phyloP scores from a whole-genome alignment of 106 monocot genomes.

The Iris macrosiphon region DNA sequence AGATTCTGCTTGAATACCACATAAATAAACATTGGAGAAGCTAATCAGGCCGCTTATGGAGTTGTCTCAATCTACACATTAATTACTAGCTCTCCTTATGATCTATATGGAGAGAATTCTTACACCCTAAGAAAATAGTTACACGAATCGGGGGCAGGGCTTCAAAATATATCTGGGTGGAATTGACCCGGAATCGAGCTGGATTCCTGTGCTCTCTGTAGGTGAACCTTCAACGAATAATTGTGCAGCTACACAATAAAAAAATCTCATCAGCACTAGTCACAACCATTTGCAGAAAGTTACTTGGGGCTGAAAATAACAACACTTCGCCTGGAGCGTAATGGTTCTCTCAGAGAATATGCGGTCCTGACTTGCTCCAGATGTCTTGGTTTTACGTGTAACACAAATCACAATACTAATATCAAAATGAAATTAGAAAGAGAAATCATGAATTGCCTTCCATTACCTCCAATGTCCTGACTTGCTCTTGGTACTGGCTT shows the following conservation, averaged over 20 bases:
- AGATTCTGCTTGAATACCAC: too few relatives aligned
- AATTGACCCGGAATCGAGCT: conserved; percentile 22
- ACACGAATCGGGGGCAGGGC: neutral
- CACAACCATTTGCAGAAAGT: neutral
- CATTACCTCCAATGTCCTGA: conserved; percentile 46
- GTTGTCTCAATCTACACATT: neutral
- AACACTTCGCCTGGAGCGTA: too few relatives aligned
- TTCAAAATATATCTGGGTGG: conserved; percentile 29
- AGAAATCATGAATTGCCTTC: neutral
- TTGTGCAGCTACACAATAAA: conserved; percentile 17
- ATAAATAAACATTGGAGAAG: too few relatives aligned
- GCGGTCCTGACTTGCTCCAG: too few relatives aligned
- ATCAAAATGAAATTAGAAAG: neutral
- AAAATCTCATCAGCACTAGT: neutral
- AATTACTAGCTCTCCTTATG: neutral
- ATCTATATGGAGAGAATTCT: neutral
- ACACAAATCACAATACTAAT: neutral
- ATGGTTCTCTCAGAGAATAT: too few relatives aligned
- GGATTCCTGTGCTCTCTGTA: conserved; percentile 24
- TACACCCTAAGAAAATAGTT: neutral
- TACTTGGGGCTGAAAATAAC: too few relatives aligned
- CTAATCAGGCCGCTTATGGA: too few relatives aligned
- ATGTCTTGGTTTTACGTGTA: too few relatives aligned
- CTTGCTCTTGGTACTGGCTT: conserved; percentile 65
- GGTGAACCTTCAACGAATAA: conserved; percentile 24